phyloP scores from a whole-genome alignment of 805 yeast species.

The Torulaspora maleeae region DNA sequence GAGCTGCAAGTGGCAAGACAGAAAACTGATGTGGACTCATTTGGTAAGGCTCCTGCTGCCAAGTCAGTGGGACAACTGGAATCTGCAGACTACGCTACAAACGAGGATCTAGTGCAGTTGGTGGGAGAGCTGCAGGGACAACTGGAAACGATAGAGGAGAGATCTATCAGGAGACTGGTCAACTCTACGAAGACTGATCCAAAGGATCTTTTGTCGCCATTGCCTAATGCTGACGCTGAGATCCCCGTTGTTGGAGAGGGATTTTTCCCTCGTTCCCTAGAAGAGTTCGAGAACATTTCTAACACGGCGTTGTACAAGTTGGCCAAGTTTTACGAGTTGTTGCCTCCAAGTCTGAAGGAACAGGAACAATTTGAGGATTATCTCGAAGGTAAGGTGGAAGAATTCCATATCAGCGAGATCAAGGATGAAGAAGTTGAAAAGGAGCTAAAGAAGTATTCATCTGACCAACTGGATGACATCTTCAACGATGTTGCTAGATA shows the following conservation, averaged over 20 bases:
- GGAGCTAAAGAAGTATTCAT: slow-evolving; percentile 34
- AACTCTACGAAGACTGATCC: slow-evolving; percentile 49
- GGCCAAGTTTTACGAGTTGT: slow-evolving; percentile 69
- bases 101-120: slow-evolving; percentile 79
- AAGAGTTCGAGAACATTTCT: slow-evolving; percentile 46
- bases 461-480: slow-evolving; percentile 49
- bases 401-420: slow-evolving; percentile 37
- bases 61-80: slow-evolving; percentile 33
- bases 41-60: slow-evolving; percentile 17
- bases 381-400: slow-evolving; percentile 46
- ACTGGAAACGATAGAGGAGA: slow-evolving; percentile 70
- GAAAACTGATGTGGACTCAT: slow-evolving; percentile 38
- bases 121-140: slow-evolving; percentile 91
- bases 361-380: slow-evolving; percentile 48
- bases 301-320: slow-evolving; percentile 48
- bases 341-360: slow-evolving; percentile 60
- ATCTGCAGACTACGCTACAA: slow-evolving; percentile 60
- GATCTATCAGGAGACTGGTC: slow-evolving; percentile 64
- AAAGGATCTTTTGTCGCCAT: slow-evolving; percentile 53
- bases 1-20: slow-evolving; percentile 59
- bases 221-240: slow-evolving; percentile 78
- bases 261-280: slow-evolving; percentile 55
- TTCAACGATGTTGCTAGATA: slow-evolving; percentile 64
- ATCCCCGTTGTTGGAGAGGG: slow-evolving; percentile 41
- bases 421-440: slow-evolving; percentile 30